phyloP scores from a whole-genome alignment of 371 early-diverging fungal species.

The Amoeboradix gromovi region DNA sequence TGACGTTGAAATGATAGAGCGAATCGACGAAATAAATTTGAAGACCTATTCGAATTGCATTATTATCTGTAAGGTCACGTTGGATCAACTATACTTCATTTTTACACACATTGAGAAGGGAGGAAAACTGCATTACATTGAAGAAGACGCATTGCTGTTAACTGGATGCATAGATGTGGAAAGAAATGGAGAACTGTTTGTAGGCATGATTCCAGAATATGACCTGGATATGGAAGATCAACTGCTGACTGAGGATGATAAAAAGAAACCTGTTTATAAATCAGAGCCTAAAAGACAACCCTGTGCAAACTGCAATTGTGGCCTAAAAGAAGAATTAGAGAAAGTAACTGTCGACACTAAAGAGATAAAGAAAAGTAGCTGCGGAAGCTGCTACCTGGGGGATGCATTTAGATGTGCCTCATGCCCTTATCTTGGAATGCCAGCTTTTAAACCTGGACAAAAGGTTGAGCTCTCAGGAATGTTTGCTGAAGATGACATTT shows the following conservation, averaged over 20 bases:
- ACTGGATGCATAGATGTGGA: not conserved
- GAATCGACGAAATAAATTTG: not conserved
- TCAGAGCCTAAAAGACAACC: slow-evolving; percentile 49
- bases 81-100: not conserved
- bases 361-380: slow-evolving; percentile 23
- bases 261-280: slow-evolving; percentile 31
- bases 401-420: slow-evolving; percentile 95
- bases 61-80: not conserved
- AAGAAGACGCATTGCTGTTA: not conserved
- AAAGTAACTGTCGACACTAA: slow-evolving; percentile 15
- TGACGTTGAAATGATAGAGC: not conserved
- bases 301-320: slow-evolving; percentile 89
- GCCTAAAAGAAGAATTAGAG: slow-evolving; percentile 44
- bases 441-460: slow-evolving; percentile 89
- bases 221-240: slow-evolving; percentile 24
- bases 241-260: slow-evolving; percentile 56
- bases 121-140: not conserved
- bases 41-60: not conserved
- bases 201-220: not conserved
- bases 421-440: slow-evolving; percentile 95
- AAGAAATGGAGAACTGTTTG: not conserved
- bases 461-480: slow-evolving; percentile 32
- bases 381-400: slow-evolving; percentile 73
- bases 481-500: not conserved
- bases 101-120: not conserved